Percentiles rank a stretch among this genome's conserved stretches.
Evolutionary conservation across 371 early-diverging fungal species (phyloP).

Genomic region (Zopfochytrium polystomum): DNA sequence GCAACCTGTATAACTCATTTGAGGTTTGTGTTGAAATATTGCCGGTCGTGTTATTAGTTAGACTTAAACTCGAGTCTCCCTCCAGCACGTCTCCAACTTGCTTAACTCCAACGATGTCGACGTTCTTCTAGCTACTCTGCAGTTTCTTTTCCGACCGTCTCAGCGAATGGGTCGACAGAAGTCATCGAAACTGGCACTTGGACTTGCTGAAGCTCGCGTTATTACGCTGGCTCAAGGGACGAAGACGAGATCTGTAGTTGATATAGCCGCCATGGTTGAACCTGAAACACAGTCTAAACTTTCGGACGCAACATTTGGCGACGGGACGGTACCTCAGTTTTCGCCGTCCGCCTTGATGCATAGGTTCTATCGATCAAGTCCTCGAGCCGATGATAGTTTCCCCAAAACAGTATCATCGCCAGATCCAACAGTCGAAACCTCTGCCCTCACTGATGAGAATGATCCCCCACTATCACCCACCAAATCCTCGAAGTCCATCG

Average conservation of each 20-base stretch:
- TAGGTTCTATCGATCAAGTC: no score
- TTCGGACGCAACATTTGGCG: no score
- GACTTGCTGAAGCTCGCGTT: slow-evolving; percentile 28
- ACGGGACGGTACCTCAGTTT: no score
- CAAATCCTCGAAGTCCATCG: slow-evolving; percentile 6
- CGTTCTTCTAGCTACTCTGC: slow-evolving; percentile 67
- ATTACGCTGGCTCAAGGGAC: slow-evolving; percentile 31
- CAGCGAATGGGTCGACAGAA: slow-evolving; percentile 75
- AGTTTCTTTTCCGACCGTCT: slow-evolving; percentile 74
- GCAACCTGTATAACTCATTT: slow-evolving; percentile 87
- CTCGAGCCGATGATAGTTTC: no score
- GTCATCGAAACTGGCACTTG: slow-evolving; percentile 62
- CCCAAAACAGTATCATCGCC: no score
- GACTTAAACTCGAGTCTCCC: no score
- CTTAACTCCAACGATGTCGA: slow-evolving; percentile 71
- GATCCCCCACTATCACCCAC: neutral
- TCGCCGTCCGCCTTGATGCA: no score
- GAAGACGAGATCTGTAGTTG: no score
- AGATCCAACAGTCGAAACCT: no score
- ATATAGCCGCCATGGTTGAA: no score
- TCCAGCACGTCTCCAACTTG: slow-evolving; percentile 67
- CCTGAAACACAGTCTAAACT: neutral
- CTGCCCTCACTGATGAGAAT: no score
- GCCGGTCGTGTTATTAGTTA: neutral
- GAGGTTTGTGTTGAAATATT: slow-evolving; percentile 60